phyloP scores from a whole-genome alignment of 2,329 filamentous ascomycete genomes.

The Colletotrichum limetticola region DNA sequence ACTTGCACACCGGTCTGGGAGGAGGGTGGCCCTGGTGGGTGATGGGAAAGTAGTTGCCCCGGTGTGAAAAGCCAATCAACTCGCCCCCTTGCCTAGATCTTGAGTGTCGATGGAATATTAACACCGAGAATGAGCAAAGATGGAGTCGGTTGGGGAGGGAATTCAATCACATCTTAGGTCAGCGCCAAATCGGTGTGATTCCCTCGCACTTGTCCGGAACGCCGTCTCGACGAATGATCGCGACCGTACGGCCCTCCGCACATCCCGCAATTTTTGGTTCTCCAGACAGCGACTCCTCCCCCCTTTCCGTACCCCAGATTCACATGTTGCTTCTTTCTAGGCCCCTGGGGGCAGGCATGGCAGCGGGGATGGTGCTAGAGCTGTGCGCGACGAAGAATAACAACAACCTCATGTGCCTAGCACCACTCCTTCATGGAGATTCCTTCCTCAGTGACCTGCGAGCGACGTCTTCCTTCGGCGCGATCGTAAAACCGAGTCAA shows the following conservation, averaged over 20 bases:
- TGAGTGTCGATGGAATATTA: neutral
- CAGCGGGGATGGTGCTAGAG: slow-evolving; percentile 4
- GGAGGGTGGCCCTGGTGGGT: neutral
- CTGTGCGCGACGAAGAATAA: neutral
- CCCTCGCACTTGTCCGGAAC: slow-evolving; percentile 8
- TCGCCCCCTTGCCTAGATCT: neutral
- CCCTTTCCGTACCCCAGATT: slow-evolving; percentile 18
- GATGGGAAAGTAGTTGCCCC: neutral
- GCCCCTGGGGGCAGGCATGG: neutral
- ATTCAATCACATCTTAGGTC: neutral
- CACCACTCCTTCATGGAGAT: neutral
- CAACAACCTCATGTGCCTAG: neutral
- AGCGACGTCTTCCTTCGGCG: neutral
- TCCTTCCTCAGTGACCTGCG: neutral
- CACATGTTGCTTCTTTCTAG: slow-evolving; percentile 4
- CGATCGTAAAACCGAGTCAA: slow-evolving; percentile 17
- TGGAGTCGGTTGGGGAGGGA: neutral
- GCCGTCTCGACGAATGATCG: slow-evolving; percentile 7
- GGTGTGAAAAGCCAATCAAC: slow-evolving; percentile 27
- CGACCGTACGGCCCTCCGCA: slow-evolving; percentile 22
- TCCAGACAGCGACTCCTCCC: neutral
- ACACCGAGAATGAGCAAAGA: neutral
- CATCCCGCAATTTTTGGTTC: neutral
- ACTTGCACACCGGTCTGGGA: slow-evolving; percentile 12
- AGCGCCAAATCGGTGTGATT: slow-evolving; percentile 33